phyloP scores from a whole-genome alignment of 805 yeast species.

The Suhomyces canberraensis region DNA sequence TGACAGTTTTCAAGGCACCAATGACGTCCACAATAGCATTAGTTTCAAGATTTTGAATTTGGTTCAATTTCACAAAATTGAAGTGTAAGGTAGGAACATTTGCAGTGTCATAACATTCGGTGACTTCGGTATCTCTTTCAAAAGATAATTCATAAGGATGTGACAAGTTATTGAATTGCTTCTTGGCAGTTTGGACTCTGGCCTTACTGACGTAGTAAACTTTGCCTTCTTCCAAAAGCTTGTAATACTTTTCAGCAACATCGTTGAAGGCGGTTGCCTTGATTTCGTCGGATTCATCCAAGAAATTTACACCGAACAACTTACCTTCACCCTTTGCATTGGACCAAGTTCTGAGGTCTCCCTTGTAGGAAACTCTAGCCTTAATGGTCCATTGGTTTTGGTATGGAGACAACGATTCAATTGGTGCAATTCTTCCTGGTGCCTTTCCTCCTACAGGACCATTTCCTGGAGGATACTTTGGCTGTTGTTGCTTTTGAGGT shows the following conservation, averaged over 20 bases:
- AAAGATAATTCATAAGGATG: constrained; percentile 87
- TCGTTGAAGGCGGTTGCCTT: constrained; percentile 93
- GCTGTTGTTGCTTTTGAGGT: constrained; percentile 10
- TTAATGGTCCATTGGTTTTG: constrained; percentile 89
- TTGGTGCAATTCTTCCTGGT: constrained; percentile 53
- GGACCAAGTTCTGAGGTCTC: constrained; percentile 85
- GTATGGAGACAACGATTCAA: constrained; percentile 88
- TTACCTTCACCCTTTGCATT: constrained; percentile 87
- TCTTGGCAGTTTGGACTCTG: constrained; percentile 77
- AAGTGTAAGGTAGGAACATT: constrained; percentile 78
- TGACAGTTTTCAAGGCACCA: constrained; percentile 78
- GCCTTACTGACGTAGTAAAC: constrained; percentile 83
- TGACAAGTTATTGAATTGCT: constrained; percentile 75
- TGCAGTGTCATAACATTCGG: constrained; percentile 56
- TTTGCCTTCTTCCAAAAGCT: constrained; percentile 79
- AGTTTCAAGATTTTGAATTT: constrained; percentile 63
- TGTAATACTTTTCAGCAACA: constrained; percentile 74
- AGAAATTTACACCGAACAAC: constrained; percentile 78
- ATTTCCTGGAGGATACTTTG: constrained; percentile 5
- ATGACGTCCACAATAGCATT: constrained; percentile 80
- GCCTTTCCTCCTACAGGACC: background rate
- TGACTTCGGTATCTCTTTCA: constrained; percentile 74
- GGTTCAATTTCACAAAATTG: constrained; percentile 67
- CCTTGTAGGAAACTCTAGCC: constrained; percentile 85
- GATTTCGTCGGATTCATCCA: constrained; percentile 95